A percentile compares a stretch with the other conserved stretches of the same genome.
These are phyloP conservation scores for Jackrogersella minutella DNA, from an alignment of 495 filamentous ascomycete species.

Conservation along the genomic window DNA sequence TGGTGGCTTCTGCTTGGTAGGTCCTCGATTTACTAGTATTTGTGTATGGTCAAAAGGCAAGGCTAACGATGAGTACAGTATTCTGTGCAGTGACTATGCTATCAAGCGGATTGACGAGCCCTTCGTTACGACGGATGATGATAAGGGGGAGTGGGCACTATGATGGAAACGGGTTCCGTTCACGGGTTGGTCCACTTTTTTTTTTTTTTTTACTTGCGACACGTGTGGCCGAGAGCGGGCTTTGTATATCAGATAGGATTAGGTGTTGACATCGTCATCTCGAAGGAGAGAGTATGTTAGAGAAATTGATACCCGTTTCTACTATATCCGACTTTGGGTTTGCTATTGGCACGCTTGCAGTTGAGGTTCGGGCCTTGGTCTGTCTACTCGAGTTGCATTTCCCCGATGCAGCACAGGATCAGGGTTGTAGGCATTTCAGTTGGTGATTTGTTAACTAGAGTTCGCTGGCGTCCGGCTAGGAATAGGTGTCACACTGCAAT, in stretches of 20 bases:
- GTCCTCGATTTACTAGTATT: constrained; percentile 40
- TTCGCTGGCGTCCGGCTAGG: too few relatives aligned
- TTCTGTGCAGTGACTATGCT: constrained; percentile 91
- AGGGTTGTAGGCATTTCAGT: too few relatives aligned
- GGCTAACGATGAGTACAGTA: constrained; percentile 56
- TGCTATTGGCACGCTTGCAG: not conserved
- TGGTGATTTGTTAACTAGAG: too few relatives aligned
- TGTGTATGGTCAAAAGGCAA: not conserved
- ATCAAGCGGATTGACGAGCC: constrained; percentile 93
- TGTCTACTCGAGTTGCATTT: too few relatives aligned
- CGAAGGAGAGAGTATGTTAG: constrained; percentile 22
- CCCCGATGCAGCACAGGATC: too few relatives aligned
- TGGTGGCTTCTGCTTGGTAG: constrained; percentile 84
- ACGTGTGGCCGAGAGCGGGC: not conserved
- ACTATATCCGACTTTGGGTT: not conserved
- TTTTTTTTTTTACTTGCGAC: too few relatives aligned
- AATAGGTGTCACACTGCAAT: too few relatives aligned
- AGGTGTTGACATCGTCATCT: constrained; percentile 2
- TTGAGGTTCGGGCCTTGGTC: not conserved
- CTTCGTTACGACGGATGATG: constrained; percentile 76
- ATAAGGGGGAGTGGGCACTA: constrained; percentile 83
- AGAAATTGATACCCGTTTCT: constrained; percentile 40
- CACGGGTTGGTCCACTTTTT: too few relatives aligned
- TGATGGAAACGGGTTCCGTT: too few relatives aligned
- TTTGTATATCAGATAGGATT: constrained; percentile 29